Conservation (phyloP, 805 yeast species). For the Debaryomyces hansenii region DNA sequence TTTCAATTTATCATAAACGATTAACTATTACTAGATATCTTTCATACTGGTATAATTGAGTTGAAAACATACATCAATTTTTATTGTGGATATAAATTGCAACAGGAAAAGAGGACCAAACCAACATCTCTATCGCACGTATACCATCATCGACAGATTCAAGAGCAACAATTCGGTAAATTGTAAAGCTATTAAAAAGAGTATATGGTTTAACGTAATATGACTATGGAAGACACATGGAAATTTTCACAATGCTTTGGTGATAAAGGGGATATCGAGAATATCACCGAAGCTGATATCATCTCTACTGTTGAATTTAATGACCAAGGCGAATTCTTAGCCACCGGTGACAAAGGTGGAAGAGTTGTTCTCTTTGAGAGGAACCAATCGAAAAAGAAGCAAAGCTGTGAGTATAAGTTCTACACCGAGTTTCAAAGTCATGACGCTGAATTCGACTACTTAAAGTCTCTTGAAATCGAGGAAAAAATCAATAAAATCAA, state of each 20-base stretch:
- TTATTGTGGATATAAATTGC: background rate
- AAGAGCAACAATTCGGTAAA: background rate
- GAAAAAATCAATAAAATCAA: slow-evolving; percentile 97
- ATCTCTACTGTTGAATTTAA: slow-evolving; percentile 97
- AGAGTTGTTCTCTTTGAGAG: slow-evolving; percentile 95
- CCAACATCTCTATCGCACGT: background rate
- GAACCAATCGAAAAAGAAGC: slow-evolving; percentile 64
- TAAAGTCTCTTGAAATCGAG: slow-evolving; percentile 93
- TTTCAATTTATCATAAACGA: background rate
- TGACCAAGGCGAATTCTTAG: slow-evolving; percentile 89
- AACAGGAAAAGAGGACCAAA: background rate
- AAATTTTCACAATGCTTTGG: slow-evolving; percentile 98
- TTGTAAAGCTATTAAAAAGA: background rate
- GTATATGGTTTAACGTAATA: slow-evolving; percentile 1
- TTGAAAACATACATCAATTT: background rate
- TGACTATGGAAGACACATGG: slow-evolving; percentile 46
- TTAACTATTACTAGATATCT: background rate
- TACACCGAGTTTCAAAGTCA: slow-evolving; percentile 97
- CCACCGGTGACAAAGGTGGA: slow-evolving; percentile 99
- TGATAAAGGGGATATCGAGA: slow-evolving; percentile 95
- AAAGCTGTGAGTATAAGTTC: slow-evolving; percentile 84
- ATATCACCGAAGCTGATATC: slow-evolving; percentile 94
- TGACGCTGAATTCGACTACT: slow-evolving; percentile 97
- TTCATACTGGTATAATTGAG: background rate
- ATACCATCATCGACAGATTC: background rate